Evolutionary conservation across 2,329 filamentous ascomycete genomes (phyloP).

Genomic region (Stagonosporopsis rhizophila): DNA sequence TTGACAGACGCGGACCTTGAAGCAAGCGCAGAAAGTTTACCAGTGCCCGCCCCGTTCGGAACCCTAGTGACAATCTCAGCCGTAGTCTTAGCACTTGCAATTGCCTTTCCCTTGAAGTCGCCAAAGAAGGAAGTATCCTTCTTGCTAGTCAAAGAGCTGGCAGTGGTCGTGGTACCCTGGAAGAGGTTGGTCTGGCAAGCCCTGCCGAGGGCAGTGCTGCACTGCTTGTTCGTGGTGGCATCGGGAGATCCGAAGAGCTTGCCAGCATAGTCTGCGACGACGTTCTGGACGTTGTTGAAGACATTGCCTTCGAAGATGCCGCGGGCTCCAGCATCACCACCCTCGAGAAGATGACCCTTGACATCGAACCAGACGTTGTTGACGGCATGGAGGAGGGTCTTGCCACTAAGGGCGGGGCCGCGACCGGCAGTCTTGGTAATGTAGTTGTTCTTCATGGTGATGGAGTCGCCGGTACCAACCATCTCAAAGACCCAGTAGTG

Average conservation of each 20-base stretch:
- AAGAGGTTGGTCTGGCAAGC: constrained; percentile 18
- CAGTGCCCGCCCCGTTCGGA: constrained; percentile 9
- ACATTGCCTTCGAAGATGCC: constrained; percentile 28
- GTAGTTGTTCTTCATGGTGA: constrained; percentile 30
- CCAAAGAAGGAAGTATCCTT: constrained; percentile 17
- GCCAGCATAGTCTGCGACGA: constrained; percentile 15
- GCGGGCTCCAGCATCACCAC: constrained; percentile 9
- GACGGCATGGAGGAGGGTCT: constrained; percentile 26
- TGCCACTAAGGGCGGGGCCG: constrained; percentile 22
- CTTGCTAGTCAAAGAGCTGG: constrained; percentile 6
- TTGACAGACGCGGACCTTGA: constrained; percentile 6
- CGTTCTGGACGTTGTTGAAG: constrained; percentile 21
- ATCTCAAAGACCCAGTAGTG: constrained; percentile 31
- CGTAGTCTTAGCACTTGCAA: constrained; percentile 6
- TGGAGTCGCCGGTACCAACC: constrained; percentile 24
- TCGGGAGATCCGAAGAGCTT: constrained; percentile 20
- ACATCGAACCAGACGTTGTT: constrained; percentile 26
- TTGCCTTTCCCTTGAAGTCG: constrained; percentile 12
- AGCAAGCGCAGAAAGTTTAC: constrained; percentile 19
- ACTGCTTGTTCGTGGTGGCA: constrained; percentile 18
- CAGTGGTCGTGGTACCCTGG: constrained; percentile 17
- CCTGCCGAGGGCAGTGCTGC: constrained; percentile 18
- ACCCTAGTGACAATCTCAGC: constrained; percentile 10
- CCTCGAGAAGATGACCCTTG: constrained; percentile 26
- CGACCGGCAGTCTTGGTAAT: constrained; percentile 24